Percentiles rank a stretch among this genome's conserved stretches.
Conservation (phyloP, 805 yeast species). For the Zygosaccharomyces kombuchaensis region DNA sequence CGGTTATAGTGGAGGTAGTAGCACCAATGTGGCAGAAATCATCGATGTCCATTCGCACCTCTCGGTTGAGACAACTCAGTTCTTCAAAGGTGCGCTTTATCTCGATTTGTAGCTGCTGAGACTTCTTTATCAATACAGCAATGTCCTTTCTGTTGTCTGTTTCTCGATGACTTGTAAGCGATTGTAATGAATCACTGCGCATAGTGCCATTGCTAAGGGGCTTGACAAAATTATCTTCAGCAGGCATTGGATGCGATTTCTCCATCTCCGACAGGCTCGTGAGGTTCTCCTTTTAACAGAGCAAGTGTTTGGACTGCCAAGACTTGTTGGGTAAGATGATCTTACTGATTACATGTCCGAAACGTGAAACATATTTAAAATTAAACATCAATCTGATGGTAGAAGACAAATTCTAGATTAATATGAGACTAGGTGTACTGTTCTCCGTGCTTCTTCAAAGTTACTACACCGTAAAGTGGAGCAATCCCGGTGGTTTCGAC, state of each 20-base stretch:
- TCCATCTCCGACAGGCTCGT: background rate
- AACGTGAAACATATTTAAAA: too few relatives aligned
- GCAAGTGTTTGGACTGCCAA: background rate
- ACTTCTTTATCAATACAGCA: conserved; percentile 9
- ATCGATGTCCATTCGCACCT: conserved; percentile 27
- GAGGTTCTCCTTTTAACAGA: background rate
- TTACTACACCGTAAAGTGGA: conserved; percentile 46
- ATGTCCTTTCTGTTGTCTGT: background rate
- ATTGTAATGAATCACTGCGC: conserved; percentile 1
- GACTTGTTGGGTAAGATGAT: background rate
- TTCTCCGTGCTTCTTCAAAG: conserved; percentile 60
- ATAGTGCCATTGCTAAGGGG: background rate
- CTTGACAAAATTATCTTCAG: background rate
- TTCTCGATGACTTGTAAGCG: background rate
- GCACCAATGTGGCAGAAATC: conserved; percentile 30
- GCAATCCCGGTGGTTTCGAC: conserved; percentile 40
- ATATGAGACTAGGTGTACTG: conserved; percentile 28
- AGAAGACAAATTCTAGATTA: background rate
- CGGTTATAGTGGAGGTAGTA: conserved; percentile 1
- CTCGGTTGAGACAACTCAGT: conserved; percentile 21
- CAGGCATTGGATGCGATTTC: background rate
- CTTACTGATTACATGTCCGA: background rate
- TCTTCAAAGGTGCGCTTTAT: conserved; percentile 20
- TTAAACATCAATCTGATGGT: background rate
- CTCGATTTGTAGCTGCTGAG: conserved; percentile 25